Percentiles rank a stretch among this genome's conserved stretches.
phyloP scores from a whole-genome alignment of 1,139 yeast genomes.

The Zygoascus hellenicus region DNA sequence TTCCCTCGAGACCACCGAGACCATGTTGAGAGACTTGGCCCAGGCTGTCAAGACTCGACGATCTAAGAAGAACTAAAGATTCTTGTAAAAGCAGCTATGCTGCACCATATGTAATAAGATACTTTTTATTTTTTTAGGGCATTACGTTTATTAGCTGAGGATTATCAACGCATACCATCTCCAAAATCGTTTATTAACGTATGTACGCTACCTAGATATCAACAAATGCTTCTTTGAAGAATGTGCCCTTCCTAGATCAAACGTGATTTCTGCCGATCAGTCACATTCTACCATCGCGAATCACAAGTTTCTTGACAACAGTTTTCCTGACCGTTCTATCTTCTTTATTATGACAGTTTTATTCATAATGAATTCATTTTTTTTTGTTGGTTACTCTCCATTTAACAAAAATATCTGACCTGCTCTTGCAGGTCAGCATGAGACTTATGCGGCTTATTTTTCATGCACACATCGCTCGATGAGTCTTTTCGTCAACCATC shows the following conservation, averaged over 20 bases:
- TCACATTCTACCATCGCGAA: not conserved
- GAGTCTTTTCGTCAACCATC: not conserved
- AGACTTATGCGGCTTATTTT: not conserved
- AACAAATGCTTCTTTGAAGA: too few relatives aligned
- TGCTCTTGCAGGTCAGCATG: not conserved
- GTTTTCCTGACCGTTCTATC: too few relatives aligned
- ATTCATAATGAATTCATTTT: too few relatives aligned
- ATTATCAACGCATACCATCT: too few relatives aligned
- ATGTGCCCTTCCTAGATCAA: not conserved
- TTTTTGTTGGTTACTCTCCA: too few relatives aligned
- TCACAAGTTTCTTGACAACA: not conserved
- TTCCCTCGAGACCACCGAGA: conserved; percentile 82
- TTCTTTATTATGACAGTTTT: too few relatives aligned
- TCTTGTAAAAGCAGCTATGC: not conserved
- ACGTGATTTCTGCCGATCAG: too few relatives aligned
- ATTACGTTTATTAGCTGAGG: too few relatives aligned
- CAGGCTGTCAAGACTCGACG: conserved; percentile 80
- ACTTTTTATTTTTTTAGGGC: too few relatives aligned
- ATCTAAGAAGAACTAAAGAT: conserved; percentile 18
- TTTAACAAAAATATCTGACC: too few relatives aligned
- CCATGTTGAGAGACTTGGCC: conserved; percentile 71
- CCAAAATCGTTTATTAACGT: too few relatives aligned
- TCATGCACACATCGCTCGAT: not conserved
- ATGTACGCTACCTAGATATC: too few relatives aligned
- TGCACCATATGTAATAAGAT: not conserved